Base-by-base conservation (phyloP, 345 rosid genomes). In the Durio zibethinus region DNA sequence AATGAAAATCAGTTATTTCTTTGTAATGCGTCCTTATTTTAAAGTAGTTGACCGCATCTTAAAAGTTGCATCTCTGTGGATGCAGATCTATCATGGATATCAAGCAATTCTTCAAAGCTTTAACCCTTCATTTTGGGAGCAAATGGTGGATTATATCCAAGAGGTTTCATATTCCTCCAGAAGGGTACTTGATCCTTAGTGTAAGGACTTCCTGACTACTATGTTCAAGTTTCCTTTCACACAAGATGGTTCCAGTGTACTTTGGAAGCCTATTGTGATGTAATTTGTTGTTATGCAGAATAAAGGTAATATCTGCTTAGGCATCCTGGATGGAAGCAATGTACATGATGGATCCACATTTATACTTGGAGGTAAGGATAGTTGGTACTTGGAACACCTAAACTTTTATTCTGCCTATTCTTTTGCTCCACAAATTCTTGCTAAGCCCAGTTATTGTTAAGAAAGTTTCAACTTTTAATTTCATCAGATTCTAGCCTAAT, bases 271-370 rank as follows among this genome's bases (percentile, higher is more conserved):
- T 14, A 5, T 74, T 52, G 45, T 59, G 72, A 79, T 53, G 47
- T 6, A 60, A 45, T 64, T 74, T 77, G 33, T 35, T 77, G 8
- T 77, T 71, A 20, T 87, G 86, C 91, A 95, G 99, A 73, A 84
- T 48, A 86, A 90, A 82, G 96, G 99, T 78, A 91, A 88, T 77
- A 85, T 90, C 8, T 95, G 99, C 87, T 85, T 95, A 78, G 97
- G 99, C 50, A 90, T 95, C 80, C 91, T 95, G 73, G 97, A 95
- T 80, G 97, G 97, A 84, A 93, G 93, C 84, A 72, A 81, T 76
- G 90, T 91, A 59, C 88, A 87, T 78, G 94, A 89, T 83, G 98
- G 97, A 73, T 88, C 96, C 73, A 85, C 94, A 47, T 88, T 82
- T 74, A 88, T 95, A 85, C 88, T 95, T 16, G 98, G 99, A 86